phyloP scores from a whole-genome alignment of 2,329 filamentous ascomycete genomes.

The Monosporascus ibericus region DNA sequence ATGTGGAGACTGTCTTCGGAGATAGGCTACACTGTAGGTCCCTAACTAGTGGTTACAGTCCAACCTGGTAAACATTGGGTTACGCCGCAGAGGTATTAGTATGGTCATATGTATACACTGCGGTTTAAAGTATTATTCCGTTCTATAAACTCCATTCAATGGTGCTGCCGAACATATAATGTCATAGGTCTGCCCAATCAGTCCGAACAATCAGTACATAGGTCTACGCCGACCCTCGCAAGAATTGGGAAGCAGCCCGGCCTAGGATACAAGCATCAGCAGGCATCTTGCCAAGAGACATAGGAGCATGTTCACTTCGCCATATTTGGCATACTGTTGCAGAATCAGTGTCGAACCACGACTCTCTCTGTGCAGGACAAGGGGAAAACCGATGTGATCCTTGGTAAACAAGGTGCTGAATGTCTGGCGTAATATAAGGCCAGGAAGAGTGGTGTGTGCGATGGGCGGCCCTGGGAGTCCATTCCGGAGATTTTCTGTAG shows the following conservation, averaged over 20 bases:
- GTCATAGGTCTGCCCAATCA: no score
- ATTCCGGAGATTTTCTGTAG: neutral
- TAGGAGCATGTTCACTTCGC: slow-evolving; percentile 9
- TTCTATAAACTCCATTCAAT: no score
- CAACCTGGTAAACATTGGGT: no score
- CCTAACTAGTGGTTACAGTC: no score
- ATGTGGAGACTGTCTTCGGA: no score
- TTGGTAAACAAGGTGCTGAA: slow-evolving; percentile 11
- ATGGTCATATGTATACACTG: no score
- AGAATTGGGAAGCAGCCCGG: neutral
- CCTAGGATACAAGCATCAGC: slow-evolving; percentile 6
- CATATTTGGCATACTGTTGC: slow-evolving; percentile 15
- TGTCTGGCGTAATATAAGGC: slow-evolving; percentile 5
- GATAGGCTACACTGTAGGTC: no score
- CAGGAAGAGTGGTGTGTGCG: neutral
- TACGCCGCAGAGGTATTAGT: no score
- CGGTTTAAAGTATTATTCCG: no score
- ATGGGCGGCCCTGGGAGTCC: neutral
- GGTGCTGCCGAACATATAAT: no score
- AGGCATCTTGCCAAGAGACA: slow-evolving; percentile 3
- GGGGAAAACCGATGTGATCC: slow-evolving; percentile 13
- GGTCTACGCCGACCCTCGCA: neutral
- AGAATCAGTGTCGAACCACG: slow-evolving; percentile 23
- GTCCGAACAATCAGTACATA: no score
- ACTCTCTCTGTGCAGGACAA: slow-evolving; percentile 14